These are phyloP conservation scores for Exophiala aquamarina DNA, from an alignment of 2,329 filamentous ascomycete genomes.

Conservation along the genomic window DNA sequence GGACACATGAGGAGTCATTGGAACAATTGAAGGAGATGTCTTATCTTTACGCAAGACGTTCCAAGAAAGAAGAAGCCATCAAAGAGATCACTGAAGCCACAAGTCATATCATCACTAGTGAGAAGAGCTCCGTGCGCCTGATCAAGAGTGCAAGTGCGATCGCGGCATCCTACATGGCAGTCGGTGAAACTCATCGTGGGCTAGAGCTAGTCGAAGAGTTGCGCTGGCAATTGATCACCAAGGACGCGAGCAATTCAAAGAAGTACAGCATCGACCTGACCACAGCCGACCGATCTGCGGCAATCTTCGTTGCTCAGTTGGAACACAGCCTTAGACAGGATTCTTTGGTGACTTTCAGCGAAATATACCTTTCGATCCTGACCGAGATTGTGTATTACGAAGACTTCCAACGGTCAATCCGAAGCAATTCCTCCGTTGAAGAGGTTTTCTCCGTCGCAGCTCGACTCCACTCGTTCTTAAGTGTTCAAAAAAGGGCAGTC, in stretches of 20 bases:
- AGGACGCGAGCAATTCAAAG: conserved; percentile 34
- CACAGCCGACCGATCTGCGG: conserved; percentile 34
- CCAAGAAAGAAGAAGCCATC: conserved; percentile 33
- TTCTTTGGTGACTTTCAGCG: conserved; percentile 36
- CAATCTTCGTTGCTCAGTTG: conserved; percentile 48
- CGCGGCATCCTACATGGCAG: conserved; percentile 37
- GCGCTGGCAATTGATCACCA: conserved; percentile 40
- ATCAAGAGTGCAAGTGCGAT: conserved; percentile 38
- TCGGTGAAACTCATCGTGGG: conserved; percentile 35
- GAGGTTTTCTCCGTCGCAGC: conserved; percentile 36
- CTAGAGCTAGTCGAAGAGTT: conserved; percentile 38
- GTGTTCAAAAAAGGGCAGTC: conserved; percentile 27
- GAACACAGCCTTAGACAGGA: conserved; percentile 40
- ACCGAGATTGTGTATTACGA: conserved; percentile 44
- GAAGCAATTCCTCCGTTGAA: conserved; percentile 40
- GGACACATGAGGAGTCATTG: conserved; percentile 42
- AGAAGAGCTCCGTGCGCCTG: conserved; percentile 28
- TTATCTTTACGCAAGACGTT: conserved; percentile 35
- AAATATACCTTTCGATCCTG: conserved; percentile 45
- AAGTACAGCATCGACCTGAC: conserved; percentile 35
- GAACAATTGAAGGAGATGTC: conserved; percentile 39
- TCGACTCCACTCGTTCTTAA: conserved; percentile 37
- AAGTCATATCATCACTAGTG: conserved; percentile 36
- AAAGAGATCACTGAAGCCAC: conserved; percentile 32
- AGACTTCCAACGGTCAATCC: conserved; percentile 39